Evolutionary conservation across 1,139 yeast genomes (phyloP), one percentile per base, ranked within the genome.

Genomic region (Geotrichum restrictum): DNA sequence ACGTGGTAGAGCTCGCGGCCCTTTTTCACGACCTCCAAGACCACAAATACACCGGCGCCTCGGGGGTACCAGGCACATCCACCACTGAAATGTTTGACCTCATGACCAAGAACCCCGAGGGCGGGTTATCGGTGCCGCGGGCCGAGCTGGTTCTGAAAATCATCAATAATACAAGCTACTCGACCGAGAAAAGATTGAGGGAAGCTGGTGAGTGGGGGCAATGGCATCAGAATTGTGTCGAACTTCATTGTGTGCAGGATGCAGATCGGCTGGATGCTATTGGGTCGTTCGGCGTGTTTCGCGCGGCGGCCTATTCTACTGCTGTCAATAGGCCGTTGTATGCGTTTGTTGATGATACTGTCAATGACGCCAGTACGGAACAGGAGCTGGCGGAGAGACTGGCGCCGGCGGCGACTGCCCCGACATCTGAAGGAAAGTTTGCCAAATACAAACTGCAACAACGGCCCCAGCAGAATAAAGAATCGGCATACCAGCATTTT

Each of bases 321-420:
- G 65, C 63, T 21, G 57, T 59, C 24, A 60, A 60, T 52, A 59
- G 63, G 11, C 64, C 70, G 4, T 57, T 70, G 33, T 60, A 58
- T 52, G 59, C 57, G 32, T 61, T 88, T 88, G 61, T 84, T 77
- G 52, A 81, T 66, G 56, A 83, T 70, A 62, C 84, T 78, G 38
- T 83, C 74, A 45, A 77, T 75, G 53, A 75, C 62, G 31, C 72
- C 77, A 60, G 78, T 76, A 69, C 69, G 81, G 72, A 67, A 70
- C 31, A 77, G 70, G 48, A 72, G 18, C 31, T 39, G 16, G 31
- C 42, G 16, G 14, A 10, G 37, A 5, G 19, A 16, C 19, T 34
- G 65, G 18, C 3, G 16, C 2, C 14, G 37, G 18, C n/a, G n/a
- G 36, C 5, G 36, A 32, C 11, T 6, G 36, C 6, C 19, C 21